Conservation (phyloP, 257 asterid genomes). For the Plantago elongata region DNA sequence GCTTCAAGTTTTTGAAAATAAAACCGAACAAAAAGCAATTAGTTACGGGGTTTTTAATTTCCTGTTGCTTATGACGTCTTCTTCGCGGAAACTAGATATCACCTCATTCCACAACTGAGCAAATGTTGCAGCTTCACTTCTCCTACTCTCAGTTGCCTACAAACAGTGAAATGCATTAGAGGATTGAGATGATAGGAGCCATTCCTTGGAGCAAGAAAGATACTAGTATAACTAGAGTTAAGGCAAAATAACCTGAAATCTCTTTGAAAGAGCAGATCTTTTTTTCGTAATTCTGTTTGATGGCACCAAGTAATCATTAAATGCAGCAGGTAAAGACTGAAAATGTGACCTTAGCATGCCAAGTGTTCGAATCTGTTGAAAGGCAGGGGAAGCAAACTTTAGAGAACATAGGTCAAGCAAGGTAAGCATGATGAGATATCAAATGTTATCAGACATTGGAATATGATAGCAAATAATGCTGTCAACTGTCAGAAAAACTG, state of each 20-base stretch:
- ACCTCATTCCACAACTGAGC: constrained; percentile 73
- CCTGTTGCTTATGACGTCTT: constrained; percentile 96
- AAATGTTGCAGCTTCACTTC: constrained; percentile 82
- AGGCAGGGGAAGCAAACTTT: constrained; percentile 15
- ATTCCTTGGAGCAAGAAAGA: constrained; percentile 15
- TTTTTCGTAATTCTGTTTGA: constrained; percentile 57
- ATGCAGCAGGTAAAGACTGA: constrained; percentile 84
- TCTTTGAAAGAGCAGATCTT: constrained; percentile 63
- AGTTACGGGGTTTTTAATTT: constrained; percentile 29
- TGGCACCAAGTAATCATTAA: constrained; percentile 75
- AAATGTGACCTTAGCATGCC: constrained; percentile 87
- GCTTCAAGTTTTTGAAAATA: constrained; percentile 1
- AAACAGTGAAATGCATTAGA: constrained; percentile 18
- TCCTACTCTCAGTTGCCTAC: constrained; percentile 67
- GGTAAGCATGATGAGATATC: neutral
- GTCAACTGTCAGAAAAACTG: too few species aligned
- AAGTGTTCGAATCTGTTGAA: constrained; percentile 70
- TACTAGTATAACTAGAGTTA: constrained; percentile 15
- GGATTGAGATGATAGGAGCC: constrained; percentile 5
- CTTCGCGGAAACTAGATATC: constrained; percentile 73
- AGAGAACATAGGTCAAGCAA: constrained; percentile 6
- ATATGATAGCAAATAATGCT: too few species aligned
- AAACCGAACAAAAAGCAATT: neutral
- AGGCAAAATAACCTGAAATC: constrained; percentile 47
- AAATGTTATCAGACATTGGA: too few species aligned